Conservation (phyloP, 768 basidiomycete genomes). For the Trametes cingulata region DNA sequence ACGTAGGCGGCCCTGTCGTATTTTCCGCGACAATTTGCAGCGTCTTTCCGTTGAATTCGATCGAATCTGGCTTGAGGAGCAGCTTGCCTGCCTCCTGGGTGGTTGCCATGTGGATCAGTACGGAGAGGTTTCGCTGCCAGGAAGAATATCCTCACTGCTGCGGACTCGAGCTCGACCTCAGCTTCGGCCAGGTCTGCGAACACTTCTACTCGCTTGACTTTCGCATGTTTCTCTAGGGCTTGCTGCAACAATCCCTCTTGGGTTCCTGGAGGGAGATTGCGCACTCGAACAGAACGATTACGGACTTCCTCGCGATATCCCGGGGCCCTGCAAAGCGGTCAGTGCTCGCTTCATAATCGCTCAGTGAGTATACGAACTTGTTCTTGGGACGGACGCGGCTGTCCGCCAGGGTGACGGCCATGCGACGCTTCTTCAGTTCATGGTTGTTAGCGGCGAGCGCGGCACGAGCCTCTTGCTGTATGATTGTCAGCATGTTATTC, state of each 20-base stretch:
- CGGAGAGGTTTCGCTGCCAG: neutral
- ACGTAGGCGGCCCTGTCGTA: constrained; percentile 10
- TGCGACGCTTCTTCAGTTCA: constrained; percentile 86
- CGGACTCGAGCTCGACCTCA: constrained; percentile 62
- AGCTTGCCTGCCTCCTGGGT: constrained; percentile 81
- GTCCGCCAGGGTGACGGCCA: constrained; percentile 87
- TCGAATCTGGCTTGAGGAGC: constrained; percentile 67
- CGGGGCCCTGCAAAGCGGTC: constrained; percentile 6
- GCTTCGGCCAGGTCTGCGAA: constrained; percentile 63
- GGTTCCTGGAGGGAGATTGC: constrained; percentile 69
- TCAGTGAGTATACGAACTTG: constrained; percentile 20
- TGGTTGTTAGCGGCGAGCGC: constrained; percentile 82
- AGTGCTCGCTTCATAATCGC: neutral
- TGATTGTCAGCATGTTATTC: neutral
- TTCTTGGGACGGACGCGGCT: constrained; percentile 43
- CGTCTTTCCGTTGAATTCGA: constrained; percentile 63
- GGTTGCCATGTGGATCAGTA: neutral
- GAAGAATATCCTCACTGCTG: constrained; percentile 52
- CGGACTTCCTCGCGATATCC: constrained; percentile 53
- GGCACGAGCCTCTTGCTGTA: constrained; percentile 65
- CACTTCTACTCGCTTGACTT: constrained; percentile 74
- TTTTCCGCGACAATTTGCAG: constrained; percentile 62
- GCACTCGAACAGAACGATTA: constrained; percentile 74
- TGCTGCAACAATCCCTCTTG: constrained; percentile 95
- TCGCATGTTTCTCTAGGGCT: constrained; percentile 73